These are phyloP conservation scores for Crepidotus sp. DNA, from an alignment of 1,284 basidiomycete genomes.

Conservation along the genomic window DNA sequence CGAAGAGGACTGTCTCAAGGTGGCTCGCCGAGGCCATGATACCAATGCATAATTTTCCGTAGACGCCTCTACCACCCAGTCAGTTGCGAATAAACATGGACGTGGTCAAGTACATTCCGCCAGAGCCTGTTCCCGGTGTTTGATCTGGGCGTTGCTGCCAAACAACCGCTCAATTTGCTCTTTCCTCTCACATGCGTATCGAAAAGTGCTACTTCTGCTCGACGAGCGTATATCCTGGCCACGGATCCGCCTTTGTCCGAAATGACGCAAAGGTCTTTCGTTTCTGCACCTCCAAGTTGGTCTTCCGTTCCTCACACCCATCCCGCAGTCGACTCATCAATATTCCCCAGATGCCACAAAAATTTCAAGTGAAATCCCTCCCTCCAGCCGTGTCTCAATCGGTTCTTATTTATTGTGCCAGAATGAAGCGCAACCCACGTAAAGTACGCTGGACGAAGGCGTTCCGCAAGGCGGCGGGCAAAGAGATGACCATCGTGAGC, in stretches of 20 bases:
- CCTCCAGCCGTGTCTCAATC: not conserved
- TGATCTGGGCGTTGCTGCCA: not conserved
- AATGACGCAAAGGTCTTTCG: constrained; percentile 96
- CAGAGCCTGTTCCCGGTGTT: not conserved
- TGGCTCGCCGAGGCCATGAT: constrained; percentile 40
- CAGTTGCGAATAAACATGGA: too few species aligned
- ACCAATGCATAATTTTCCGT: not conserved
- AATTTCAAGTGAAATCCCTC: constrained; percentile 81
- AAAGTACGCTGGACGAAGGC: constrained; percentile 99
- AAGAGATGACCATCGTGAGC: constrained; percentile 97
- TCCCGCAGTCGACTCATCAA: constrained; percentile 8
- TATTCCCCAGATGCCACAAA: constrained; percentile 75
- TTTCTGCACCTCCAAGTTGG: constrained; percentile 94
- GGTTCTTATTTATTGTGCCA: constrained; percentile 26
- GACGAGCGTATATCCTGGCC: constrained; percentile 81
- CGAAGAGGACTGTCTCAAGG: constrained; percentile 66
- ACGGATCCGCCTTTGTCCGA: constrained; percentile 87
- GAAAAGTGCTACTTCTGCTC: constrained; percentile 84
- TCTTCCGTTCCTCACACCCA: constrained; percentile 11
- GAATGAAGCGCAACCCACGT: constrained; percentile 99
- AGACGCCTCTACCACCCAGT: too few species aligned
- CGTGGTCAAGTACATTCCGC: too few species aligned
- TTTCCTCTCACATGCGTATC: constrained; percentile 47
- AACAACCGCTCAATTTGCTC: constrained; percentile 1
- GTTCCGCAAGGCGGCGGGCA: constrained; percentile 97